These are phyloP conservation scores for Kewa caespitosa DNA, from an alignment of 179 eudicot species.

Conservation along the genomic window DNA sequence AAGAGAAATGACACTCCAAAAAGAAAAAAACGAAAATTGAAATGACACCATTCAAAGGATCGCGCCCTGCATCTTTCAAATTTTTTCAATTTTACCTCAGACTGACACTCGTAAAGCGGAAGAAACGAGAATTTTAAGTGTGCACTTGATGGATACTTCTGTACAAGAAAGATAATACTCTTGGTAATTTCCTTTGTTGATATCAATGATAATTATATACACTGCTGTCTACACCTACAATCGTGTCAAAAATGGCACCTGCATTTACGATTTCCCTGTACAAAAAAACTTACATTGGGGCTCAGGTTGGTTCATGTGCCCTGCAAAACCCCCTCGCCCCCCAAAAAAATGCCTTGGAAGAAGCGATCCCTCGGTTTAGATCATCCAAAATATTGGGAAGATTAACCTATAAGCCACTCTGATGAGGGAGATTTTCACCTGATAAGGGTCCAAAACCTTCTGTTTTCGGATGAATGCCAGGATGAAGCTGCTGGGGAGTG, in stretches of 20 bases:
- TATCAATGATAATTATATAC: constrained; percentile 21
- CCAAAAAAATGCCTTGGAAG: constrained; percentile 20
- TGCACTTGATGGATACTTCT: constrained; percentile 4
- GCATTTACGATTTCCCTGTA: constrained; percentile 18
- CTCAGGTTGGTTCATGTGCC: constrained; percentile 15
- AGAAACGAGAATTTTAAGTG: neutral
- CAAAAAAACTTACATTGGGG: constrained; percentile 20
- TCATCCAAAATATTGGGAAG: neutral
- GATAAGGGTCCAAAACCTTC: constrained; percentile 11
- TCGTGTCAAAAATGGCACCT: constrained; percentile 16
- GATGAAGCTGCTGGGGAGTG: constrained; percentile 18
- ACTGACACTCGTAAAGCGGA: too few species aligned
- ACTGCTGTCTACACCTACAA: constrained; percentile 11
- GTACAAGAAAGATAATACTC: neutral
- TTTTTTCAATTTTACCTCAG: too few species aligned
- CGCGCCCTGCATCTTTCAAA: too few species aligned
- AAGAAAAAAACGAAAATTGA: too few species aligned
- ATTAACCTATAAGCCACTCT: constrained; percentile 13
- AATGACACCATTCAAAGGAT: too few species aligned
- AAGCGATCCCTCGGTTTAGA: neutral
- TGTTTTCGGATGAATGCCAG: constrained; percentile 24
- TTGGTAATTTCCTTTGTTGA: neutral
- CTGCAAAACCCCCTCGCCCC: too few species aligned
- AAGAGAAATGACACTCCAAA: too few species aligned
- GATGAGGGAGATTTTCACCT: constrained; percentile 13